Conservation (phyloP, 2,329 filamentous ascomycete species). For the Fusarium compactum region DNA sequence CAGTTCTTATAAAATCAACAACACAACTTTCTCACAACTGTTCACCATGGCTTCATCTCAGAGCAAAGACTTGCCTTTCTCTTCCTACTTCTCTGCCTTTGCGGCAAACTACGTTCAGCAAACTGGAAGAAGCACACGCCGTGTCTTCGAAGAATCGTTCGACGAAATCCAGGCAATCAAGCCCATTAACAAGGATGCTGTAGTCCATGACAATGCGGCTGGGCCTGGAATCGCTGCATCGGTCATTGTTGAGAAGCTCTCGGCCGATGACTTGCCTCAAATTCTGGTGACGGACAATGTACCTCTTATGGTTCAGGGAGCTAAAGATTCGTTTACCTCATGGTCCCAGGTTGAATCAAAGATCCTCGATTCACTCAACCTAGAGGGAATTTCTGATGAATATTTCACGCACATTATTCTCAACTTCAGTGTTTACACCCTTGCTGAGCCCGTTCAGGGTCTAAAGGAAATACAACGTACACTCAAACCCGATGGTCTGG, state of each 20-base stretch:
- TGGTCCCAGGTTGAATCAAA: constrained; percentile 18
- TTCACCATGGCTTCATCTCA: constrained; percentile 21
- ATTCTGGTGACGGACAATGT: constrained; percentile 40
- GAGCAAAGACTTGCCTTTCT: constrained; percentile 26
- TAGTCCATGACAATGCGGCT: constrained; percentile 51
- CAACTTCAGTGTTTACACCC: constrained; percentile 51
- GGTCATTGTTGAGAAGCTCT: constrained; percentile 36
- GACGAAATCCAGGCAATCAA: constrained; percentile 30
- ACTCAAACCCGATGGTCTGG: constrained; percentile 46
- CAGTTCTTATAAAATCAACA: background rate
- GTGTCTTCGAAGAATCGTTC: constrained; percentile 36
- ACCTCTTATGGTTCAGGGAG: constrained; percentile 33
- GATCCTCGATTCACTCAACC: constrained; percentile 38
- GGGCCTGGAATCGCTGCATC: constrained; percentile 50
- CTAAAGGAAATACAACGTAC: constrained; percentile 49
- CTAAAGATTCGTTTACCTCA: constrained; percentile 25
- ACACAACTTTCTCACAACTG: background rate
- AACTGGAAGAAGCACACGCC: constrained; percentile 48
- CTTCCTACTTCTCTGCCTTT: constrained; percentile 45
- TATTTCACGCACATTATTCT: constrained; percentile 47
- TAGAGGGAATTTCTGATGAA: constrained; percentile 33
- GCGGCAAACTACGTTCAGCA: constrained; percentile 45
- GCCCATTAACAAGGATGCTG: constrained; percentile 41
- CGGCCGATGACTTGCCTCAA: background rate
- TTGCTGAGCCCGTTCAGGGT: constrained; percentile 40